phyloP scores from a whole-genome alignment of 345 rosid genomes.

The Lenwebbia sp. region DNA sequence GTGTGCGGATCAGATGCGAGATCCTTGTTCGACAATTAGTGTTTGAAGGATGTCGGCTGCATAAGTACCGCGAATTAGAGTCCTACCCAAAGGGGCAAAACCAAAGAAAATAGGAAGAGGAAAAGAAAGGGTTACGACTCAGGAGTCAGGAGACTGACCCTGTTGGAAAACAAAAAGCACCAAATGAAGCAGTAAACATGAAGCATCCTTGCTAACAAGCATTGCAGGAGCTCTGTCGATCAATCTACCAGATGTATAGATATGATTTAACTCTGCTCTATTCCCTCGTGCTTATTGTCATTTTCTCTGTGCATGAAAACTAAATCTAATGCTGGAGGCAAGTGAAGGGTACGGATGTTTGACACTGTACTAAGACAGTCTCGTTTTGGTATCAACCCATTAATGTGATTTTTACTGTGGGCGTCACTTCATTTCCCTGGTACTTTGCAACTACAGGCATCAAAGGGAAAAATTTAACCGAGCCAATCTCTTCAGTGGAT shows the following conservation, averaged over 20 bases:
- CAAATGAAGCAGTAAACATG: neutral
- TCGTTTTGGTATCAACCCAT: rapidly evolving
- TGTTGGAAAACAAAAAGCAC: neutral
- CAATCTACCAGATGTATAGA: neutral
- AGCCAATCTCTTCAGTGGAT: neutral
- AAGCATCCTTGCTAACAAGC: neutral
- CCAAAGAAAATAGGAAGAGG: neutral
- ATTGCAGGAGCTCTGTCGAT: neutral
- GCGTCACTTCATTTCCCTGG: neutral
- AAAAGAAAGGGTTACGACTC: neutral
- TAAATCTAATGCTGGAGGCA: neutral
- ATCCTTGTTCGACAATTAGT: neutral
- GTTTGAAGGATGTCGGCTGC: neutral
- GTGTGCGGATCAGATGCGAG: neutral
- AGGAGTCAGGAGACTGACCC: neutral
- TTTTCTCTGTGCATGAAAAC: neutral
- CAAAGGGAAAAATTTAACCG: neutral
- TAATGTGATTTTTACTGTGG: neutral
- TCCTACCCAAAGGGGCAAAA: neutral
- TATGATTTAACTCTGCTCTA: neutral
- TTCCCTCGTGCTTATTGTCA: neutral
- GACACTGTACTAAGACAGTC: neutral
- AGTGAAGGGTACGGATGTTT: neutral
- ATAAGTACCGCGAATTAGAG: neutral
- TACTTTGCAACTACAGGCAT: neutral